These are phyloP conservation scores for Starmerella tilneyi DNA, from an alignment of 805 yeast genomes.

Conservation along the genomic window DNA sequence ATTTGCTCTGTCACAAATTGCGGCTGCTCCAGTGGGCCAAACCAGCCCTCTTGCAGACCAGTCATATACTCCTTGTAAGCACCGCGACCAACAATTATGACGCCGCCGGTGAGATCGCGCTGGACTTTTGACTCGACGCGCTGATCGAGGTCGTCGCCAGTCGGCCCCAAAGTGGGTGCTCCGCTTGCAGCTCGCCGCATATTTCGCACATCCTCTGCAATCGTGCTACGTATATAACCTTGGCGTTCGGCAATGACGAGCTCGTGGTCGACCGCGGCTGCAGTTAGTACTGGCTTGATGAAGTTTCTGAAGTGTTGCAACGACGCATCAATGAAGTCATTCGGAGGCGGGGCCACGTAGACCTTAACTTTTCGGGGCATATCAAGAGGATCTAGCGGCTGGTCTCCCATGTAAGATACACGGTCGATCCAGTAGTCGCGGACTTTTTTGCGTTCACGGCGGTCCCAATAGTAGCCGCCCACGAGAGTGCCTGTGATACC, in stretches of 20 bases:
- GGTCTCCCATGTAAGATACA: slow-evolving; percentile 47
- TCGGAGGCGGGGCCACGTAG: slow-evolving; percentile 94
- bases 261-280: slow-evolving; percentile 78
- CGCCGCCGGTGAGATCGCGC: slow-evolving; percentile 57
- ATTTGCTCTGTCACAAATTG: slow-evolving; percentile 24
- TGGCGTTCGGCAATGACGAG: slow-evolving; percentile 64
- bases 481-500: slow-evolving; percentile 50
- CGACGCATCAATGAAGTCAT: slow-evolving; percentile 70
- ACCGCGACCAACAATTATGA: slow-evolving; percentile 88
- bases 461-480: slow-evolving; percentile 76
- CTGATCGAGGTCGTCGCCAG: slow-evolving; percentile 24
- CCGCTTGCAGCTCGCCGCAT: slow-evolving; percentile 38
- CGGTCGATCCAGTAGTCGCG: slow-evolving; percentile 53
- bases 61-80: slow-evolving; percentile 84
- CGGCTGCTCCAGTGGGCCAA: slow-evolving; percentile 73
- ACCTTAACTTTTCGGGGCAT: slow-evolving; percentile 68
- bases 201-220: slow-evolving; percentile 72
- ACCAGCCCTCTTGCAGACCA: slow-evolving; percentile 88
- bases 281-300: slow-evolving; percentile 73
- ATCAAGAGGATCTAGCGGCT: slow-evolving; percentile 38
- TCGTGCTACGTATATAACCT: slow-evolving; percentile 73
- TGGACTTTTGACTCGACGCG: slow-evolving; percentile 29
- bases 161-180: neutral
- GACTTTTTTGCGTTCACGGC: slow-evolving; percentile 55
- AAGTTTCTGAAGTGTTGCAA: slow-evolving; percentile 63